These are phyloP conservation scores for Phaeotremella skinneri DNA, from an alignment of 768 basidiomycete species.

Conservation along the genomic window DNA sequence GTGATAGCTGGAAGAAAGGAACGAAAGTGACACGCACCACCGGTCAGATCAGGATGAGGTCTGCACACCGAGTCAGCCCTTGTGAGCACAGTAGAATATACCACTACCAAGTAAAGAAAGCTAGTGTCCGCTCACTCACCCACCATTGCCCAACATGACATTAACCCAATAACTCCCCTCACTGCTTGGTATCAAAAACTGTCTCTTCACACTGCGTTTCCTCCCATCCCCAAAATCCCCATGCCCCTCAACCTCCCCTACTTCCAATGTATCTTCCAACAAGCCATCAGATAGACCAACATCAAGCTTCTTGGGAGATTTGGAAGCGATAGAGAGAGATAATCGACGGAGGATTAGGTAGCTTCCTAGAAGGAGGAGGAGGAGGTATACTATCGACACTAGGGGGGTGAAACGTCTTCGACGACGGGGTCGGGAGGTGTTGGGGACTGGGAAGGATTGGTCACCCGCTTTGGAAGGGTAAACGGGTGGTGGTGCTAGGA, in stretches of 20 bases:
- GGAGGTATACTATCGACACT: not conserved
- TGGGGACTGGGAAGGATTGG: not conserved
- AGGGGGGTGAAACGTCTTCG: not conserved
- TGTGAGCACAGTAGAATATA: not conserved
- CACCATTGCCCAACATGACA: conserved; percentile 37
- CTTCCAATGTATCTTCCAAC: not conserved
- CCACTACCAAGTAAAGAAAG: not conserved
- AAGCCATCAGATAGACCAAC: not conserved
- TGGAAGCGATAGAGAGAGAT: too few species aligned
- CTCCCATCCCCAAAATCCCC: conserved; percentile 38
- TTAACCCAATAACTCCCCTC: conserved; percentile 31
- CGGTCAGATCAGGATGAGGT: conserved; percentile 35
- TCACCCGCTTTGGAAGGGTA: too few species aligned
- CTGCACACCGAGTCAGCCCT: conserved; percentile 9
- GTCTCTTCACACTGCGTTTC: conserved; percentile 9
- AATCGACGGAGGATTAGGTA: conserved; percentile 1
- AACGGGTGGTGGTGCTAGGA: too few species aligned
- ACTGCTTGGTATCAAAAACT: conserved; percentile 22
- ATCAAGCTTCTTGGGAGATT: not conserved
- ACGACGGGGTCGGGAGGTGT: not conserved
- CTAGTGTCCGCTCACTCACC: conserved; percentile 20
- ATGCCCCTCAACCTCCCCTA: conserved; percentile 24
- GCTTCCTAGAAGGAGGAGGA: not conserved
- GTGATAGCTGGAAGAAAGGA: not conserved
- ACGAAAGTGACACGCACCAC: conserved; percentile 17